phyloP scores from a whole-genome alignment of 805 yeast species.

The Maudiozyma bulderi region DNA sequence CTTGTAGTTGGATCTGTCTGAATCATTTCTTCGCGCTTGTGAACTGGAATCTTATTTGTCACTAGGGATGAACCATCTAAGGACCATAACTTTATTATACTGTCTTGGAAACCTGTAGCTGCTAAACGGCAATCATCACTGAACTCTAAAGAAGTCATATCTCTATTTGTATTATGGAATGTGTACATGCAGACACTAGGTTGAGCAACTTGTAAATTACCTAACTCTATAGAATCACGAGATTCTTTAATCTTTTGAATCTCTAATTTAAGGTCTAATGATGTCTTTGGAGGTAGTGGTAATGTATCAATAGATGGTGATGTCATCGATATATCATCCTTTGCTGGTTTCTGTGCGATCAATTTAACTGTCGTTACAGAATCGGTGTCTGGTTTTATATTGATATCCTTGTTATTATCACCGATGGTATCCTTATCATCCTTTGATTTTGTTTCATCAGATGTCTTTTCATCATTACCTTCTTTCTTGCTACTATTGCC shows the following conservation, averaged over 20 bases:
- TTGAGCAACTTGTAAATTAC: constrained; percentile 62
- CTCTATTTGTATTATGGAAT: constrained; percentile 88
- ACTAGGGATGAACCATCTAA: constrained; percentile 79
- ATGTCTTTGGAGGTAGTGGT: constrained; percentile 80
- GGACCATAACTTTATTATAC: constrained; percentile 85
- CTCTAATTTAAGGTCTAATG: constrained; percentile 70
- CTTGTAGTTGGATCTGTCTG: constrained; percentile 19
- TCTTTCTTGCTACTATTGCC: constrained; percentile 5
- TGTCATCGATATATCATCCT: constrained; percentile 34
- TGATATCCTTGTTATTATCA: constrained; percentile 8
- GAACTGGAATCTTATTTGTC: constrained; percentile 50
- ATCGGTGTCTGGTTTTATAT: constrained; percentile 2
- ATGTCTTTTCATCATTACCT: constrained; percentile 6
- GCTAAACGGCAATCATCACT: constrained; percentile 78
- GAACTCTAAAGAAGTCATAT: constrained; percentile 76
- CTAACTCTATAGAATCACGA: constrained; percentile 60
- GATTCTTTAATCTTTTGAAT: constrained; percentile 75
- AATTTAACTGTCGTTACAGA: constrained; percentile 10
- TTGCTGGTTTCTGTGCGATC: constrained; percentile 24
- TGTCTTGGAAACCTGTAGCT: constrained; percentile 93
- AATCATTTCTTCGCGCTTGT: constrained; percentile 34
- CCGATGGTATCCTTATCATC: constrained; percentile 2
- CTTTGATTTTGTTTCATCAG: constrained; percentile 11
- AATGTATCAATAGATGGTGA: constrained; percentile 66
- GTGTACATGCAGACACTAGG: constrained; percentile 98